These are phyloP conservation scores for Penicillium salamii DNA, from an alignment of 495 filamentous ascomycete genomes.

Conservation along the genomic window DNA sequence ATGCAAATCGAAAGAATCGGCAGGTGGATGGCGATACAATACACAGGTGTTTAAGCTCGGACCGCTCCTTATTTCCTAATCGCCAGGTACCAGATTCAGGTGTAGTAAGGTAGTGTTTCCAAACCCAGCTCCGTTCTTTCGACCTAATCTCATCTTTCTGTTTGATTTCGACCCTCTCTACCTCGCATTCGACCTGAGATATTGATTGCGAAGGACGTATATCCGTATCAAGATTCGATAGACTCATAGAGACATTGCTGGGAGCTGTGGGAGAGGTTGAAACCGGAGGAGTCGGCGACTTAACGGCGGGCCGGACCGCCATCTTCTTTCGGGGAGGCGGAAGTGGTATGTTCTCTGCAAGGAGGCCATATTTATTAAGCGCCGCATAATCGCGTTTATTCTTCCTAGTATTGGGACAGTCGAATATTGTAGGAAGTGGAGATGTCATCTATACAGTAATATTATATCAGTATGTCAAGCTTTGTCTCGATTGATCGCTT, in stretches of 20 bases:
- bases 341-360: not conserved
- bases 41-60: not conserved
- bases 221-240: slow-evolving; percentile 7
- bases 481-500: too few species aligned
- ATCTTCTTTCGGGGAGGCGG: not conserved
- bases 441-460: too few species aligned
- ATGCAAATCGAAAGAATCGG: not conserved
- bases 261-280: not conserved
- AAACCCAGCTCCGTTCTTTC: slow-evolving; percentile 5
- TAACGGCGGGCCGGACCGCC: not conserved
- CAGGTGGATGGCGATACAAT: not conserved
- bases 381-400: slow-evolving; percentile 5
- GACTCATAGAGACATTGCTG: slow-evolving; percentile 4
- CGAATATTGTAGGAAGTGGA: too few species aligned
- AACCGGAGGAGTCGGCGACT: not conserved
- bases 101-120: not conserved
- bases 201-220: slow-evolving; percentile 6
- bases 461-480: too few species aligned
- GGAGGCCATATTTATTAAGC: slow-evolving; percentile 4
- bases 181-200: slow-evolving; percentile 8
- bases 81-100: not conserved
- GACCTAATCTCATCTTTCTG: not conserved
- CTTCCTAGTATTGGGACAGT: slow-evolving; percentile 2
- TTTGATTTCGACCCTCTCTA: too few species aligned
- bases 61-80: not conserved